A percentile compares a stretch with the other conserved stretches of the same genome.
Conservation (phyloP, 192 early-diverging fungal genomes). For the Globomyces pollinis-pini region DNA sequence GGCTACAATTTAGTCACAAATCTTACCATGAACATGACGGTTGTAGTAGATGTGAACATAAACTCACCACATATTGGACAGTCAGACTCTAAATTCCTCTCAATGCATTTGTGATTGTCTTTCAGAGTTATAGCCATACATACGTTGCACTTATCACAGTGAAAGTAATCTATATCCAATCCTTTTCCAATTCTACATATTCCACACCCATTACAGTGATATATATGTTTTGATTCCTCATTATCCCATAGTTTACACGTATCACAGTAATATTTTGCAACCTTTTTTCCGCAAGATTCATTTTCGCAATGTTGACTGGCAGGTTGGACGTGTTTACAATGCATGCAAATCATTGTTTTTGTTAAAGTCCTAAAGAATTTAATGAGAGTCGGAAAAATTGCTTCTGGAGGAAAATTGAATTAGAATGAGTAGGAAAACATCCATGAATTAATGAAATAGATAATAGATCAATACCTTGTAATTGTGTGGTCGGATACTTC, state of each 20-base stretch:
- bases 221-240: slow-evolving; percentile 72
- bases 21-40: slow-evolving; percentile 78
- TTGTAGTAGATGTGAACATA: slow-evolving; percentile 79
- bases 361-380: slow-evolving; percentile 49
- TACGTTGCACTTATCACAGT: slow-evolving; percentile 86
- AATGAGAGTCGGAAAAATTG: background rate
- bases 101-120: slow-evolving; percentile 80
- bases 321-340: slow-evolving; percentile 75
- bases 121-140: slow-evolving; percentile 78
- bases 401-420: background rate
- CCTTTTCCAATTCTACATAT: slow-evolving; percentile 90
- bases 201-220: slow-evolving; percentile 90
- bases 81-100: slow-evolving; percentile 81
- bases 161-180: slow-evolving; percentile 74
- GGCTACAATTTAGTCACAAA: slow-evolving; percentile 1
- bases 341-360: slow-evolving; percentile 91
- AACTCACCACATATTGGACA: slow-evolving; percentile 97
- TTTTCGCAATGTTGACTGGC: slow-evolving; percentile 68
- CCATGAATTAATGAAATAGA: background rate
- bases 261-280: slow-evolving; percentile 84
- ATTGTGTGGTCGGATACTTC: slow-evolving; percentile 58
- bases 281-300: slow-evolving; percentile 43
- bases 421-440: background rate
- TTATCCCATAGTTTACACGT: slow-evolving; percentile 91
- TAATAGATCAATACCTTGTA: slow-evolving; percentile 43